These are phyloP conservation scores for Larix kaempferi DNA, from an alignment of 75 land plant species.

Conservation along the genomic window DNA sequence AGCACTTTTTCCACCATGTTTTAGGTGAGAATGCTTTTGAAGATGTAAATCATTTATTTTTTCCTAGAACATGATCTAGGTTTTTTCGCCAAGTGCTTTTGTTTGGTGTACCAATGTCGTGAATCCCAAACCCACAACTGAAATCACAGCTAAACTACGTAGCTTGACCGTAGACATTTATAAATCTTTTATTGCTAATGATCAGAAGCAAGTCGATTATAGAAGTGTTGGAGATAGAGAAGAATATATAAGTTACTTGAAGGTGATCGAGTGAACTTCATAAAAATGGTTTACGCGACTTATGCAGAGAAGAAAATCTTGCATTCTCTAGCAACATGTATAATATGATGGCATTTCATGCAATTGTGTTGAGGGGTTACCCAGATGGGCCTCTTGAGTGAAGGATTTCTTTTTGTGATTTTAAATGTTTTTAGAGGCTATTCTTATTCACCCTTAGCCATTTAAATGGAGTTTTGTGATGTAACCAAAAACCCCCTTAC, in stretches of 20 bases:
- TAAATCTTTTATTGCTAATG: slow-evolving; percentile 67
- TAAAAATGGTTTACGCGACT: slow-evolving; percentile 44
- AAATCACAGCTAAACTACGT: slow-evolving; percentile 58
- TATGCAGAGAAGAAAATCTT: slow-evolving; percentile 75
- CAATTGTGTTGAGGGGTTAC: slow-evolving; percentile 49
- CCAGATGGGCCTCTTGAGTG: slow-evolving; percentile 63
- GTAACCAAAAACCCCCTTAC: slow-evolving; percentile 83
- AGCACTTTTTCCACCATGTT: slow-evolving; percentile 68
- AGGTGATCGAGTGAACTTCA: slow-evolving; percentile 72
- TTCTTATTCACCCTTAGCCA: slow-evolving; percentile 75
- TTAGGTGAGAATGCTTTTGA: slow-evolving; percentile 71
- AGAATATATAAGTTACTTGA: slow-evolving; percentile 76
- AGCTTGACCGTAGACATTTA: slow-evolving; percentile 54
- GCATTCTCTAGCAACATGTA: slow-evolving; percentile 77
- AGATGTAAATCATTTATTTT: slow-evolving; percentile 79
- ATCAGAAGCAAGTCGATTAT: slow-evolving; percentile 76
- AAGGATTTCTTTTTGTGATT: slow-evolving; percentile 63
- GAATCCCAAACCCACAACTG: slow-evolving; percentile 58
- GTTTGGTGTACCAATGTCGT: slow-evolving; percentile 46
- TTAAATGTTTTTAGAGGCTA: slow-evolving; percentile 74
- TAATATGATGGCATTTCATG: slow-evolving; percentile 83
- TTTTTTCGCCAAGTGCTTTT: slow-evolving; percentile 48
- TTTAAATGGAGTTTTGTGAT: slow-evolving; percentile 74
- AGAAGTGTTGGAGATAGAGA: slow-evolving; percentile 54
- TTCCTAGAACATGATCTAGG: slow-evolving; percentile 79